Conservation (phyloP, 2,329 filamentous ascomycete species). For the Neopestalotiopsis clavispora region DNA sequence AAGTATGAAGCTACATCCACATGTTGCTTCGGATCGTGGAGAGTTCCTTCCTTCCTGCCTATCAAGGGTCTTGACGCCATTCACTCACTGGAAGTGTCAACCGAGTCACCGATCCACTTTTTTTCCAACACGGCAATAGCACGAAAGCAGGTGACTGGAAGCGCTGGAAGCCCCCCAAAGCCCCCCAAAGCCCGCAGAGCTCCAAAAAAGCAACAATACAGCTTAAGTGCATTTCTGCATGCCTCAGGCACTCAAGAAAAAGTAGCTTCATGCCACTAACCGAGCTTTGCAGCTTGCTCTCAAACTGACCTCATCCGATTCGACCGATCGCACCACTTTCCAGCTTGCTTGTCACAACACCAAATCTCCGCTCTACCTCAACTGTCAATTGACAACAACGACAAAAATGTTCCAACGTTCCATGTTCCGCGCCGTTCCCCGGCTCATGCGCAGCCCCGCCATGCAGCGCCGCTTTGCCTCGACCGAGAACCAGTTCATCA, state of each 20-base stretch:
- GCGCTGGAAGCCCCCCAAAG: background rate
- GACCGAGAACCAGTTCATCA: conserved; percentile 91
- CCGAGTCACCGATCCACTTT: background rate
- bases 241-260: conserved; percentile 18
- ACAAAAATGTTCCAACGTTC: conserved; percentile 70
- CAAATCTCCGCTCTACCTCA: conserved; percentile 17
- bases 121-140: conserved; percentile 6
- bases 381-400: conserved; percentile 14
- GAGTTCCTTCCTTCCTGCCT: too few relatives aligned
- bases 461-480: conserved; percentile 76
- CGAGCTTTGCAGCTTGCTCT: background rate
- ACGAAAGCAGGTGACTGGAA: conserved; percentile 15
- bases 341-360: background rate
- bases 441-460: conserved; percentile 62
- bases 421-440: conserved; percentile 66
- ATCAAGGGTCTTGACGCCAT: conserved; percentile 7
- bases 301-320: conserved; percentile 23
- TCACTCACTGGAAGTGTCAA: background rate
- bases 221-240: background rate
- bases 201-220: background rate
- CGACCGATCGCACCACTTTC: conserved; percentile 13
- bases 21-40: too few relatives aligned
- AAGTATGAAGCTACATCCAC: too few relatives aligned
- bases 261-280: conserved; percentile 23
- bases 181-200: background rate